These are phyloP conservation scores for Laguncularia racemosa DNA, from an alignment of 345 rosid genomes.

Conservation along the genomic window DNA sequence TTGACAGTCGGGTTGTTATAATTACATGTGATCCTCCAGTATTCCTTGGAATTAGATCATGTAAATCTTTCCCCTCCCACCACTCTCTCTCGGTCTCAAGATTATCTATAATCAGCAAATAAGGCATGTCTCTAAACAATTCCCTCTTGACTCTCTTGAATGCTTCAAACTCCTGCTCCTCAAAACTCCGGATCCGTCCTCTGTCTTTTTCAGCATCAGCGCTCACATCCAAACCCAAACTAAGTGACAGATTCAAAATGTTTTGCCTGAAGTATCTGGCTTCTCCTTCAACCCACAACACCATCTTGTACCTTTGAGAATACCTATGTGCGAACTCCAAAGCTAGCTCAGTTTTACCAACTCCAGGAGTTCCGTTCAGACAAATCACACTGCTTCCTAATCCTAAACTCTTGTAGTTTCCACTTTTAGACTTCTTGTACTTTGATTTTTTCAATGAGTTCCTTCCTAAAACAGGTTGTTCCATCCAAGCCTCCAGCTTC, in stretches of 20 bases:
- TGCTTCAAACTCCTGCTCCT: conserved; percentile 84
- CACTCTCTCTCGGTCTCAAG: conserved; percentile 86
- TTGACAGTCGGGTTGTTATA: conserved; percentile 69
- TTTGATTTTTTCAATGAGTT: conserved; percentile 58
- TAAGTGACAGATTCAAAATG: conserved; percentile 66
- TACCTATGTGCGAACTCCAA: conserved; percentile 76
- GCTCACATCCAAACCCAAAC: conserved; percentile 75
- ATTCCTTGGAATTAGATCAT: conserved; percentile 80
- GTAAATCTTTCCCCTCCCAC: conserved; percentile 96
- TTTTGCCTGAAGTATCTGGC: conserved; percentile 76
- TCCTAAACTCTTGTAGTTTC: conserved; percentile 40
- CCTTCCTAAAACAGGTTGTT: conserved; percentile 40
- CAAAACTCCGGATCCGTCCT: conserved; percentile 67
- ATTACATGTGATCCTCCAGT: conserved; percentile 81
- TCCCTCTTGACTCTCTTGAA: conserved; percentile 79
- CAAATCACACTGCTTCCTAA: conserved; percentile 53
- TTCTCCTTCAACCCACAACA: conserved; percentile 90
- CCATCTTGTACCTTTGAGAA: conserved; percentile 83
- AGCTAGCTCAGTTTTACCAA: conserved; percentile 86
- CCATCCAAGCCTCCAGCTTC: conserved; percentile 52
- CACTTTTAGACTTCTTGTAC: conserved; percentile 57
- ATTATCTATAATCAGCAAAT: conserved; percentile 76
- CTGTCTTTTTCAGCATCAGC: conserved; percentile 86
- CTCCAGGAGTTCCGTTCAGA: conserved; percentile 66
- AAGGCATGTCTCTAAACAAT: conserved; percentile 80